Percentiles rank a stretch among this genome's conserved stretches.
Conservation (phyloP, 2,329 filamentous ascomycete species). For the Colletotrichum spinosum region DNA sequence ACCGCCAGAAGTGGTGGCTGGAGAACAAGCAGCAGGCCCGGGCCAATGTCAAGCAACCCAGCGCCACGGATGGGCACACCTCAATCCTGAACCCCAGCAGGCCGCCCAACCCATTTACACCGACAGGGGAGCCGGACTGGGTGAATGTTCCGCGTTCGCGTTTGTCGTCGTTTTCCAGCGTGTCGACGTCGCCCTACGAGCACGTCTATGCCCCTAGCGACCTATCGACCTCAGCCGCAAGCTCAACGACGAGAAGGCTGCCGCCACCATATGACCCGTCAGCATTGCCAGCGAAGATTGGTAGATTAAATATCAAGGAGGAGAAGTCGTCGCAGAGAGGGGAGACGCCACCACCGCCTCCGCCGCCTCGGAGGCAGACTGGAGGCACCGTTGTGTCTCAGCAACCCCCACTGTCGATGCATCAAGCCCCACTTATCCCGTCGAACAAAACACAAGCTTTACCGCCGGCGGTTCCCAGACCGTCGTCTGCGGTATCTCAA, state of each 20-base stretch:
- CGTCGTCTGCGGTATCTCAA: slow-evolving; percentile 48
- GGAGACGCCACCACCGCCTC: slow-evolving; percentile 58
- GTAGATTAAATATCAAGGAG: slow-evolving; percentile 56
- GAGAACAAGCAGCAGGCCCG: slow-evolving; percentile 80
- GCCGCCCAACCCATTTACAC: slow-evolving; percentile 83
- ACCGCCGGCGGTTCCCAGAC: slow-evolving; percentile 45
- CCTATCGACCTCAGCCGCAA: slow-evolving; percentile 58
- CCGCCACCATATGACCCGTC: slow-evolving; percentile 63
- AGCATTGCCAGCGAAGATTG: slow-evolving; percentile 58
- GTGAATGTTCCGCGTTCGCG: slow-evolving; percentile 71
- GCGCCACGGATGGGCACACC: slow-evolving; percentile 59
- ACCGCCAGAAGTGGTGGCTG: slow-evolving; percentile 78
- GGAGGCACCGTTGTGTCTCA: slow-evolving; percentile 16
- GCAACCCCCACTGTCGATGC: slow-evolving; percentile 29
- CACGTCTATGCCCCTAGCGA: slow-evolving; percentile 64
- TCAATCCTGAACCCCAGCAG: slow-evolving; percentile 78
- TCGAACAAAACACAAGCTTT: slow-evolving; percentile 34
- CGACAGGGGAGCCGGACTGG: slow-evolving; percentile 86
- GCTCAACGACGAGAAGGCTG: slow-evolving; percentile 60
- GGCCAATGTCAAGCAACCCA: slow-evolving; percentile 76
- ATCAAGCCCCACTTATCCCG: slow-evolving; percentile 28
- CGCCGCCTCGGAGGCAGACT: slow-evolving; percentile 57
- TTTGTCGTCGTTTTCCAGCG: slow-evolving; percentile 65
- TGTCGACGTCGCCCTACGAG: slow-evolving; percentile 71
- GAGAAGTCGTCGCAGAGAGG: slow-evolving; percentile 47